Base-by-base conservation (phyloP, 257 asterid genomes). In the Galeopsis tetrahit region DNA sequence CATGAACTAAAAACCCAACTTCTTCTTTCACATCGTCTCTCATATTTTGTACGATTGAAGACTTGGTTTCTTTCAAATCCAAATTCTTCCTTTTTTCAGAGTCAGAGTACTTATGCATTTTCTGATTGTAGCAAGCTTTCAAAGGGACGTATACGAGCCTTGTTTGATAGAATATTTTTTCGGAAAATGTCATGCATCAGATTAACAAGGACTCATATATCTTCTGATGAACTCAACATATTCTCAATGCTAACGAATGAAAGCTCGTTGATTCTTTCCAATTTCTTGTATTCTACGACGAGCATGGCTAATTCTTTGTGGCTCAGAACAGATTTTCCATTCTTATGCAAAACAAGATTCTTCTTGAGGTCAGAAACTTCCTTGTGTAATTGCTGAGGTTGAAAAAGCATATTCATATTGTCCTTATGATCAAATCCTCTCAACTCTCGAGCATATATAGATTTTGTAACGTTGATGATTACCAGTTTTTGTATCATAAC, bases 181-280 rank as follows among this genome's bases (percentile, higher is more conserved):
- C 89, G 9, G 68, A 94, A 66, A 72, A 91, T 82, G 85, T 94
- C 97, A 74, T 94, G 98, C 88, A 81, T 79, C 87, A 40, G 81
- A 70, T n/a, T n/a, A n/a, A 76, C 83, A 87, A 8, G 87, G 60
- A 62, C 78, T 67, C 49, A 13, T 35, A 13, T 35, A 71, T 76
- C 75, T 58, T 74, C 85, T 28, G 78, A 62, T 38, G 72, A 68
- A 63, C 59, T 73, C 42, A 74, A 35, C 79, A 73, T 88, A 46
- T 73, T 72, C 66, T 80, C 84, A 66, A 89, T 83, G 74, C 66
- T 59, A 63, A 82, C 73, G 14, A 94, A 86, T 10, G 96, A 91
- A 68, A 93, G 85, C 70, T 83, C 90, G 63, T 69, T 77, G 32
- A 86, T 89, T 68, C 86, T 83, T 70, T 87, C 85, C 6, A 43